A percentile compares a stretch with the other conserved stretches of the same genome.
Conservation (phyloP, 371 early-diverging fungal genomes). For the Mortierella sp. region DNA sequence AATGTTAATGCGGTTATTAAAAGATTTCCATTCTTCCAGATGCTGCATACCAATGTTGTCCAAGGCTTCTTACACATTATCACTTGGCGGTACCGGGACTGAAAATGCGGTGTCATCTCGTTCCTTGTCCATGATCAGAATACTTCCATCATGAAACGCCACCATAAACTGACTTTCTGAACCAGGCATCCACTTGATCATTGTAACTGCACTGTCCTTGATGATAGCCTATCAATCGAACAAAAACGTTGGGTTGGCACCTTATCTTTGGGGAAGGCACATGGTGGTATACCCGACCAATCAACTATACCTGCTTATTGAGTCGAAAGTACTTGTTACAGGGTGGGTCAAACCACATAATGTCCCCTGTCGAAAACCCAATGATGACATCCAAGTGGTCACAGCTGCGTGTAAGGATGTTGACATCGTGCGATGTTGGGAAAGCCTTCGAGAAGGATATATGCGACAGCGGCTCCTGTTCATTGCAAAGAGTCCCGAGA, state of each 20-base stretch:
- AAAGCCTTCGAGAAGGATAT: constrained; percentile 82
- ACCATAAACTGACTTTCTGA: constrained; percentile 86
- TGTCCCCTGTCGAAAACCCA: constrained; percentile 88
- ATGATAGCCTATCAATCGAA: constrained; percentile 64
- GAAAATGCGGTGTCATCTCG: constrained; percentile 81
- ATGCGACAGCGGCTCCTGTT: constrained; percentile 80
- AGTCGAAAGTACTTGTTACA: constrained; percentile 80
- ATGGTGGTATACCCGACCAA: too few species aligned
- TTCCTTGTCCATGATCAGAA: constrained; percentile 87
- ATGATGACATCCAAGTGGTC: constrained; percentile 81
- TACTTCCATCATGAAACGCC: constrained; percentile 77
- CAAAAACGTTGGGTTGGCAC: too few species aligned
- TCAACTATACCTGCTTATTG: constrained; percentile 75
- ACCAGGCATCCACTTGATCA: constrained; percentile 91
- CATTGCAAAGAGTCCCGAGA: background rate
- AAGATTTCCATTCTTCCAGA: background rate
- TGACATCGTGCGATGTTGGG: constrained; percentile 91
- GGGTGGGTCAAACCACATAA: constrained; percentile 86
- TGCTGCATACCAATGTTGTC: too few species aligned
- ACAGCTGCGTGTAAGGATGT: constrained; percentile 70
- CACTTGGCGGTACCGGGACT: constrained; percentile 46
- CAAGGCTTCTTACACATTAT: constrained; percentile 19
- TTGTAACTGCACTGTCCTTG: constrained; percentile 72
- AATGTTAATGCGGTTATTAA: background rate
- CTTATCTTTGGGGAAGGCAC: background rate